Conservation (phyloP, 2,329 filamentous ascomycete species). For the Nemania bipapillata region DNA sequence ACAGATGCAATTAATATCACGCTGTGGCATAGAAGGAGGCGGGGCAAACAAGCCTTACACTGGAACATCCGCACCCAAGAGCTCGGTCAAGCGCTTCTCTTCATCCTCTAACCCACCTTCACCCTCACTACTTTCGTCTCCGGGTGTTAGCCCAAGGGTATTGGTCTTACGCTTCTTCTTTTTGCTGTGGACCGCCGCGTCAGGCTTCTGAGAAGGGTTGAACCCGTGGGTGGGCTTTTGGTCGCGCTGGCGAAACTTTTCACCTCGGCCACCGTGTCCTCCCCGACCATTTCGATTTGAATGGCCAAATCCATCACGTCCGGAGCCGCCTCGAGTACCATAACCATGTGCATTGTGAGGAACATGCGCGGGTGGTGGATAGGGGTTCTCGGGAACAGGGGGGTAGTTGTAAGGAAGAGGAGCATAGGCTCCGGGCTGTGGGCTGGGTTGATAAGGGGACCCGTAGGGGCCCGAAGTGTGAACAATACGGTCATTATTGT, state of each 20-base stretch:
- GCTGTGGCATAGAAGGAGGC: constrained; percentile 11
- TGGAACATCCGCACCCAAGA: constrained; percentile 66
- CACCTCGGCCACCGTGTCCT: constrained; percentile 56
- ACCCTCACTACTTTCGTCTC: constrained; percentile 64
- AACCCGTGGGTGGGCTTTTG: constrained; percentile 50
- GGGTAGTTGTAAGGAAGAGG: constrained; percentile 54
- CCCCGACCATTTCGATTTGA: constrained; percentile 53
- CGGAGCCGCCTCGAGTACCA: constrained; percentile 30
- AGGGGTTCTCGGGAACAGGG: constrained; percentile 55
- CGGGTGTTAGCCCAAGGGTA: constrained; percentile 76
- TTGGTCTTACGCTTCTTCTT: constrained; percentile 79
- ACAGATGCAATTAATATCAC: constrained; percentile 30
- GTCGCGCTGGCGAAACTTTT: constrained; percentile 54
- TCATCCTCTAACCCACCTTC: constrained; percentile 78
- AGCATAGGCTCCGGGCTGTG: constrained; percentile 51
- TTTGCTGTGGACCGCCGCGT: constrained; percentile 62
- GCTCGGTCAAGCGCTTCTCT: constrained; percentile 66
- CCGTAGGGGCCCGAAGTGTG: constrained; percentile 54
- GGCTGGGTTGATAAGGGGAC: constrained; percentile 56
- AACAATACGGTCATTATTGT: constrained; percentile 45
- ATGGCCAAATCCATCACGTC: constrained; percentile 41
- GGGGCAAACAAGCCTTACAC: constrained; percentile 58
- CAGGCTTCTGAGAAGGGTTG: constrained; percentile 63
- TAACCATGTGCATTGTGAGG: constrained; percentile 47
- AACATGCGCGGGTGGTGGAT: constrained; percentile 49